Base-by-base conservation (phyloP, 345 rosid species). In the Acer campestre region DNA sequence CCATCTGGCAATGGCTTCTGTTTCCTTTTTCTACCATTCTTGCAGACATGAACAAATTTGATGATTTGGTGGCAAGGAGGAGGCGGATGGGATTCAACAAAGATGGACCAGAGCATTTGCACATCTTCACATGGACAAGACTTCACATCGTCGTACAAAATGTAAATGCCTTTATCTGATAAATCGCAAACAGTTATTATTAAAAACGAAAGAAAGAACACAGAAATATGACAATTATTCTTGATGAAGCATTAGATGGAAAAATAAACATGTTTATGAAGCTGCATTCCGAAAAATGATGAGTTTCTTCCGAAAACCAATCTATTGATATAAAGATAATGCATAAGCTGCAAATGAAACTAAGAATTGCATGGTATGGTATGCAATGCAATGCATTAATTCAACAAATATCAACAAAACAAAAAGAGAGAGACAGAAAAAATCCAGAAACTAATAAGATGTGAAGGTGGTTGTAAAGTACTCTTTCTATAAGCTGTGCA, bases 81-180 rank as follows among this genome's bases (percentile, higher is more conserved):
- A 59, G 90, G 87, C 70, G 88, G 27, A 64, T 89, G 88, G n/a
- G 98, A 87, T 71, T 95, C 97, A 80, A 93, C 97, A 11, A 93
- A 89, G 80, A 93, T 91, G 67, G 97, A 93, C 98, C 95, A 91
- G 35, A 94, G 90, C 8, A 93, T 90, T 55, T 93, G 99, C 56
- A 93, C 98, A 85, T 95, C 98, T 88, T 95, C 98, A 46, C 82
- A 93, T 27, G 90, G 90, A 76, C 97, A 93, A 20, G 98, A 90
- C 80, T 93, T 93, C 73, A 93, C 98, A 84, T 93, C 98, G 79
- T 90, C 97, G 40, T 93, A 90, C 76, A 95, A 81, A 83, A 95
- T 91, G 86, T 90, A 90, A 80, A 93, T 86, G 80, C 93, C 98
- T 89, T 90, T 89, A 74, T 94, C 98, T 93, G 90, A 10, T 10